Base-by-base conservation (phyloP, 768 basidiomycete genomes). In the Hemileccinum rubropunctum region DNA sequence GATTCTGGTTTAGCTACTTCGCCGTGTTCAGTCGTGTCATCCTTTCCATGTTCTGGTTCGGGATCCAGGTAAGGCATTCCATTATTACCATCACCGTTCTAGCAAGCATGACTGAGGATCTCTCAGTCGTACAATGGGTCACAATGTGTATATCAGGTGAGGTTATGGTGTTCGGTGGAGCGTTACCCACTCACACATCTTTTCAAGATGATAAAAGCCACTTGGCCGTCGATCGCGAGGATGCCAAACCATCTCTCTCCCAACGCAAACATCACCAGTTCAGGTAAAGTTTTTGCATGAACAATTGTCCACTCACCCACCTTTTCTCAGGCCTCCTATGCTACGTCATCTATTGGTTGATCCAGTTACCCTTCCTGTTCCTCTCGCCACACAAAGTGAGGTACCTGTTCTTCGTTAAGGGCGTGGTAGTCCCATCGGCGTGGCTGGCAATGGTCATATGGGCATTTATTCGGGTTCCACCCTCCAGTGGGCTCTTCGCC, bases 1-100 rank as follows among this genome's bases (percentile, higher is more conserved):
- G 92, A 2, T 93, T 91, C 71, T 93, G 87, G 82, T 79, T 93
- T 58, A 88, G 88, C 62, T 93, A 91, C 67, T 92, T 93, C 68
- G 84, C 82, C 47, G 85, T 94, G 28, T 68, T 93, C 50, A 90
- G 87, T 55, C 81, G 90, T 23, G 77, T 84, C 28, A 71, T 91
- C 28, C 74, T 93, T 15, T 76, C 87, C 36, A 81, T 91, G 77
- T 88, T 93, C 68, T 93, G 91, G 88, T 88, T 88, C 49, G 82
- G 81, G 3, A 79, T 89, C 18, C 86, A 86, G 74, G 84, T 81
- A 41, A 50, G 47, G 3, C 4, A 35, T 23, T 42, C 18, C 1
- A 4, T n/a, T 26, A 15, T 14, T 5, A 23, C 18, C 8, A 26
- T 41, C 12, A 17, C 20, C n/a, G 12, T 47, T 0, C 15, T 7